These are phyloP conservation scores for Globisporangium megalacanthum DNA, from an alignment of 352 stramenopile species.

Conservation along the genomic window DNA sequence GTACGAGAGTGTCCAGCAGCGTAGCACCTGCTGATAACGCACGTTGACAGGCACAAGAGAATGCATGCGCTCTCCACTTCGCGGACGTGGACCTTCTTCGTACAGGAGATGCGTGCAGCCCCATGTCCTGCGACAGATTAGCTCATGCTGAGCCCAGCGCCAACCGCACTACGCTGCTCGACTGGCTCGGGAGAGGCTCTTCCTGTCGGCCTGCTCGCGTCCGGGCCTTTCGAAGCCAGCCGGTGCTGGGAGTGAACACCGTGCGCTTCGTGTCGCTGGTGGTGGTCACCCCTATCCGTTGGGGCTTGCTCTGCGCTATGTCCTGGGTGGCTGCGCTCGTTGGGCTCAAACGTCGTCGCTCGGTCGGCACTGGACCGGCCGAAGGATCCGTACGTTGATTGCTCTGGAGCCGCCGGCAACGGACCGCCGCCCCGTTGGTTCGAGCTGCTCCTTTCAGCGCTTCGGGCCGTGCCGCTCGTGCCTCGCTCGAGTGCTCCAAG, in stretches of 20 bases:
- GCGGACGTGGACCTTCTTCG: no score
- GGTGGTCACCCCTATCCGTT: not conserved
- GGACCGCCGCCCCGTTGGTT: conserved; percentile 11
- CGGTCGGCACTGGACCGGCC: not conserved
- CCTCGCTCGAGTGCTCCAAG: conserved; percentile 13
- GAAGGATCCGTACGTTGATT: conserved; percentile 9
- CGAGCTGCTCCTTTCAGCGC: conserved; percentile 53
- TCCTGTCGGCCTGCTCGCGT: not conserved
- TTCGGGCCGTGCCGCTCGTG: conserved; percentile 58
- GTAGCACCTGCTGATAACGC: not conserved
- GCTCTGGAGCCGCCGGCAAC: conserved; percentile 8
- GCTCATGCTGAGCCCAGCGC: not conserved
- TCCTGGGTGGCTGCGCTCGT: not conserved
- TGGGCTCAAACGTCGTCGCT: conserved; percentile 1
- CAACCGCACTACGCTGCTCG: not conserved
- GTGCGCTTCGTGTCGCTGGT: not conserved
- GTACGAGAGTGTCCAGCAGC: conserved; percentile 8
- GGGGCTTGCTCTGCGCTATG: not conserved
- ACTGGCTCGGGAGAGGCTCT: not conserved
- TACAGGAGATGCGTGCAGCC: no score
- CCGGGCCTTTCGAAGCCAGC: conserved; percentile 7
- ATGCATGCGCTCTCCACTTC: no score
- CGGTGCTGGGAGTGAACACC: conserved; percentile 9
- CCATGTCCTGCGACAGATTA: not conserved
- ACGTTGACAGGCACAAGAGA: no score